Evolutionary conservation across 2,329 filamentous ascomycete species (phyloP), one percentile per base, ranked within the genome.

Genomic region (Furcasterigmium sp.): DNA sequence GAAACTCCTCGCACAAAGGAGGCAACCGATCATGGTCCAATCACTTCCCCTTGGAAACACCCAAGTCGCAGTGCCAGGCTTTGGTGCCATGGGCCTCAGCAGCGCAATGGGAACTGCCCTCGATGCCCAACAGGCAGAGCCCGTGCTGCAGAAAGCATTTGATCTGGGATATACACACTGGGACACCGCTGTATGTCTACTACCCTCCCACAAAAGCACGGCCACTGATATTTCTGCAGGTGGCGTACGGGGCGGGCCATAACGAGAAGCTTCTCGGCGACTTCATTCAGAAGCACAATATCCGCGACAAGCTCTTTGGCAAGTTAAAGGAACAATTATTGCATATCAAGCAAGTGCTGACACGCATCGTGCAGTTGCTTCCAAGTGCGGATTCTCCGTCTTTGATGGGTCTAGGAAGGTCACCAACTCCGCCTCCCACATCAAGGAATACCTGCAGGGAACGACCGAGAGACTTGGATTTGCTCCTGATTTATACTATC

Each of bases 211-310:
- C n/a, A 15, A 10, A 38, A 10, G 23, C 13, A 20, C 6, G 14
- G 19, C 6, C 8, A 15, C 32, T 35, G 8, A 35, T 35, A 6
- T 5, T 17, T 7, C 11, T 28, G 9, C 53, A 71, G 67, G 68
- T 73, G 17, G 60, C 65, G 5, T 75, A 74, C 45, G 51, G 58
- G 52, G 62, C 63, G 2, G 70, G 70, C 25, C 61, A 70, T 8
- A 74, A 75, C 37, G 72, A 75, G 43, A 72, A 69, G 52, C 61
- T 75, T 0, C 54, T 75, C 0, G 72, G 70, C 3, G 68, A 73
- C 23, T 75, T 74, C 46, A 72, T 75, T 46, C 53, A 63, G 21
- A 75, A 73, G 49, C 69, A 75, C 53, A 69, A 73, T 38, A 56
- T 70, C 9, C 67, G 72, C 3, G 69, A 73, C 43, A 72, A 73